A percentile compares a stretch with the other conserved stretches of the same genome.
Conservation (phyloP, 495 filamentous ascomycete genomes). For the Penicillium cosmopolitanum region DNA sequence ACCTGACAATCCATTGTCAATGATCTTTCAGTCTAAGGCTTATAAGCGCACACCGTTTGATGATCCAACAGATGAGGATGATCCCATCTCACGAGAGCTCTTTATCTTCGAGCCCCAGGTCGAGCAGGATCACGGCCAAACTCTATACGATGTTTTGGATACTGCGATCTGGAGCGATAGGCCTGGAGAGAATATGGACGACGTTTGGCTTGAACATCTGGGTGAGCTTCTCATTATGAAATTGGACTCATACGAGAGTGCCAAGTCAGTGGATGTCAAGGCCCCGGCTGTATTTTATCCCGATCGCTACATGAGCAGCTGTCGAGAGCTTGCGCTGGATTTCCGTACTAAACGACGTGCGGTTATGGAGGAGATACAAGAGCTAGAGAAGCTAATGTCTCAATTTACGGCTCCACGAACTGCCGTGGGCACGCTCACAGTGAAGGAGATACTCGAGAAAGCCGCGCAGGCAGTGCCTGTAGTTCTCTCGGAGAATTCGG, state of each 20-base stretch:
- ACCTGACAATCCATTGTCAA: slow-evolving; percentile 42
- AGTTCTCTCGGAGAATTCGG: slow-evolving; percentile 23
- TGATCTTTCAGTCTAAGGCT: slow-evolving; percentile 44
- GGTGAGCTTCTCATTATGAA: slow-evolving; percentile 72
- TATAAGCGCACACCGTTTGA: slow-evolving; percentile 39
- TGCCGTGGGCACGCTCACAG: slow-evolving; percentile 26
- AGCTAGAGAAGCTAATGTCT: slow-evolving; percentile 41
- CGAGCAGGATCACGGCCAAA: slow-evolving; percentile 49
- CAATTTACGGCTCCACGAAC: slow-evolving; percentile 35
- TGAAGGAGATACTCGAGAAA: slow-evolving; percentile 41
- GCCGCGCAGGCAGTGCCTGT: slow-evolving; percentile 34
- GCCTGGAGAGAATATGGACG: slow-evolving; percentile 52
- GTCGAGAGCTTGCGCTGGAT: slow-evolving; percentile 56
- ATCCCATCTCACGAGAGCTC: slow-evolving; percentile 44
- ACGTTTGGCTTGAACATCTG: slow-evolving; percentile 57
- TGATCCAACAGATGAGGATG: slow-evolving; percentile 24
- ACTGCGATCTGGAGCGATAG: slow-evolving; percentile 63
- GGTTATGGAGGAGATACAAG: slow-evolving; percentile 42
- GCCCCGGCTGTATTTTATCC: slow-evolving; percentile 75
- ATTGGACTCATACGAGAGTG: slow-evolving; percentile 50
- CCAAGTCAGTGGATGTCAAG: slow-evolving; percentile 59
- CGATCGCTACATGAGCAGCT: slow-evolving; percentile 73
- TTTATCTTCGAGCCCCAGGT: slow-evolving; percentile 43
- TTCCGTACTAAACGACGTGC: slow-evolving; percentile 45
- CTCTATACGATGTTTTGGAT: slow-evolving; percentile 77